Conservation (phyloP, 352 stramenopile genomes). For the Phytophthora syringae region DNA sequence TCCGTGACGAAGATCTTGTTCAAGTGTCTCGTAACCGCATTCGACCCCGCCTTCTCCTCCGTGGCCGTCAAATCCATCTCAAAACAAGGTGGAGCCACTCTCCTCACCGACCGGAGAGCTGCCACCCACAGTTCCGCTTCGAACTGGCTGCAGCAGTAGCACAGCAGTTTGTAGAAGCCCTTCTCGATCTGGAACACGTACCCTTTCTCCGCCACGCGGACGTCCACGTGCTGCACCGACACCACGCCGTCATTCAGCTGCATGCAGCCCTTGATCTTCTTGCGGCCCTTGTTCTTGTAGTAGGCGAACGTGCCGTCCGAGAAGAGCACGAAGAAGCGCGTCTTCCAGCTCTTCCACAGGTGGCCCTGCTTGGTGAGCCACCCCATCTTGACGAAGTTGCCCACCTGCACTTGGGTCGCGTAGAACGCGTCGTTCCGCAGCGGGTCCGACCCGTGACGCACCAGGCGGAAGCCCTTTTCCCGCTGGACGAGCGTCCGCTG, state of each 20-base stretch:
- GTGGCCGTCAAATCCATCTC: slow-evolving; percentile 70
- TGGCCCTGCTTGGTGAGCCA: slow-evolving; percentile 88
- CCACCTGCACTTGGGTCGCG: slow-evolving; percentile 61
- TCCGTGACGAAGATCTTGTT: slow-evolving; percentile 89
- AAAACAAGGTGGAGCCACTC: slow-evolving; percentile 47
- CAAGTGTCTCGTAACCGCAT: slow-evolving; percentile 61
- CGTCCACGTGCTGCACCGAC: slow-evolving; percentile 81
- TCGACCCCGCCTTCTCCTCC: slow-evolving; percentile 61
- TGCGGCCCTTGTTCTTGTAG: slow-evolving; percentile 78
- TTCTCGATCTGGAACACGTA: slow-evolving; percentile 89
- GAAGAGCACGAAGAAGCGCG: slow-evolving; percentile 87
- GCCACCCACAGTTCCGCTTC: slow-evolving; percentile 86
- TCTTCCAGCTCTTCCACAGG: slow-evolving; percentile 90
- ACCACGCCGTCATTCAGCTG: slow-evolving; percentile 87
- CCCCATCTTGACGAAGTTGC: slow-evolving; percentile 83
- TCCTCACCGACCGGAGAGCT: slow-evolving; percentile 61
- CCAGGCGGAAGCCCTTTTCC: slow-evolving; percentile 49
- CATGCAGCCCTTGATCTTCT: slow-evolving; percentile 85
- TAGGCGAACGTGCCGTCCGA: slow-evolving; percentile 84
- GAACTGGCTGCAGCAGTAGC: slow-evolving; percentile 77
- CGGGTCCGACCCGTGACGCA: slow-evolving; percentile 65
- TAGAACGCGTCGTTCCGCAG: slow-evolving; percentile 77
- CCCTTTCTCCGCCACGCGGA: slow-evolving; percentile 60
- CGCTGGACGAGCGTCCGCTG: slow-evolving; percentile 33
- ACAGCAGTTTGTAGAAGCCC: slow-evolving; percentile 84